phyloP scores from a whole-genome alignment of 441 rosid species.

The Erodium trifolium region DNA sequence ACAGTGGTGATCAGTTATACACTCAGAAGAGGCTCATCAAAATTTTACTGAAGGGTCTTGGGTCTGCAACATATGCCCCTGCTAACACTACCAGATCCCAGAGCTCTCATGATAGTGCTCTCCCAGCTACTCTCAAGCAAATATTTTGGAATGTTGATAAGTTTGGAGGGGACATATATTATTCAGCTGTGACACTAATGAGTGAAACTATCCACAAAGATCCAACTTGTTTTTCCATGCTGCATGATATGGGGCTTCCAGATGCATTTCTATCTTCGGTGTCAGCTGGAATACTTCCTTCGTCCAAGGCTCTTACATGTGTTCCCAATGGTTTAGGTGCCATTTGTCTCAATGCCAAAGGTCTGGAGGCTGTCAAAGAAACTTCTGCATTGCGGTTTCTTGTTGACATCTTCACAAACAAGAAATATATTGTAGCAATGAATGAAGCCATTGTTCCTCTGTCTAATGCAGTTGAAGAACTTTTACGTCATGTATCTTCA shows the following conservation, averaged over 20 bases:
- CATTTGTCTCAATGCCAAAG: conserved; percentile 85
- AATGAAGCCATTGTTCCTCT: conserved; percentile 94
- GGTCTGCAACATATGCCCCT: conserved; percentile 91
- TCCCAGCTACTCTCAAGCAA: conserved; percentile 70
- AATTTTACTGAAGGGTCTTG: conserved; percentile 87
- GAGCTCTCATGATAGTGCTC: conserved; percentile 64
- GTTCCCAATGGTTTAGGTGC: conserved; percentile 95
- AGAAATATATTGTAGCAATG: conserved; percentile 82
- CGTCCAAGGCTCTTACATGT: conserved; percentile 91
- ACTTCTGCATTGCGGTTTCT: conserved; percentile 74
- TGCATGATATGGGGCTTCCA: conserved; percentile 89
- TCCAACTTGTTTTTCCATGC: conserved; percentile 71
- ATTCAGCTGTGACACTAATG: conserved; percentile 96
- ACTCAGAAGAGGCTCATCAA: conserved; percentile 90
- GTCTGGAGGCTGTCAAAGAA: conserved; percentile 89
- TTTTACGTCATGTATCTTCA: conserved; percentile 85
- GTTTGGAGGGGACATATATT: conserved; percentile 90
- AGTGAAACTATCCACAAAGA: conserved; percentile 97
- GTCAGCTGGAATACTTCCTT: conserved; percentile 72
- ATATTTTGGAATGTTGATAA: conserved; percentile 69
- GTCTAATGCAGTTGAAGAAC: conserved; percentile 97
- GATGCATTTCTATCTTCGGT: conserved; percentile 90
- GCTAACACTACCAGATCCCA: conserved; percentile 63
- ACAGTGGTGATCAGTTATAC: conserved; percentile 29
- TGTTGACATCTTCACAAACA: conserved; percentile 73